A percentile compares a stretch with the other conserved stretches of the same genome.
These are phyloP conservation scores for Ceratocystis eucalypticola DNA, from an alignment of 2,329 filamentous ascomycete genomes.

Conservation along the genomic window DNA sequence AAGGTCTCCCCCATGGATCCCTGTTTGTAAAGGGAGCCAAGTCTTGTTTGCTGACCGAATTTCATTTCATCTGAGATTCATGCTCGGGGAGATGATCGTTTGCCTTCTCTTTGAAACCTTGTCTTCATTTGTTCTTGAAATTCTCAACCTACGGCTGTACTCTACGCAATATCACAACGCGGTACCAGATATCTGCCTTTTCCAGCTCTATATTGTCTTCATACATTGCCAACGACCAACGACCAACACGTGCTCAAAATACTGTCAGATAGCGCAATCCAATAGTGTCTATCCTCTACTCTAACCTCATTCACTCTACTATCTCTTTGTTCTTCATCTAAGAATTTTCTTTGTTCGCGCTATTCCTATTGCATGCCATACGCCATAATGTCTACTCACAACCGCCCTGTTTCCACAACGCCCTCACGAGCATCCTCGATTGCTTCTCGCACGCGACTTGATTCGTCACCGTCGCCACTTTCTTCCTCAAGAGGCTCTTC, in stretches of 20 bases:
- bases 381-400: constrained; percentile 10
- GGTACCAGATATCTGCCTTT: not conserved
- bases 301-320: not conserved
- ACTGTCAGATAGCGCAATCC: not conserved
- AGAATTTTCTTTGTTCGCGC: not conserved
- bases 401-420: not conserved
- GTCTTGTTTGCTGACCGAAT: constrained; percentile 16
- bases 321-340: not conserved
- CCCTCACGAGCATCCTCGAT: constrained; percentile 14
- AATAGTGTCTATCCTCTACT: not conserved
- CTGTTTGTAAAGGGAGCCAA: constrained; percentile 13
- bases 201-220: not conserved
- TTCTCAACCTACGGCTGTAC: not conserved
- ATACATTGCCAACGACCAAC: not conserved
- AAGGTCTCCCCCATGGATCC: constrained; percentile 8
- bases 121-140: not conserved
- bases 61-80: constrained; percentile 19
- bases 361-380: not conserved
- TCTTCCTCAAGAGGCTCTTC: constrained; percentile 11
- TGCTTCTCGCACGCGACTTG: constrained; percentile 12
- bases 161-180: not conserved
- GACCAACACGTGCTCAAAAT: not conserved
- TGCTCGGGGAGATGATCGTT: constrained; percentile 3
- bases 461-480: constrained; percentile 11
- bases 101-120: not conserved